A percentile compares a stretch with the other conserved stretches of the same genome.
Conservation (phyloP, 441 rosid genomes). For the Manihot esculenta region DNA sequence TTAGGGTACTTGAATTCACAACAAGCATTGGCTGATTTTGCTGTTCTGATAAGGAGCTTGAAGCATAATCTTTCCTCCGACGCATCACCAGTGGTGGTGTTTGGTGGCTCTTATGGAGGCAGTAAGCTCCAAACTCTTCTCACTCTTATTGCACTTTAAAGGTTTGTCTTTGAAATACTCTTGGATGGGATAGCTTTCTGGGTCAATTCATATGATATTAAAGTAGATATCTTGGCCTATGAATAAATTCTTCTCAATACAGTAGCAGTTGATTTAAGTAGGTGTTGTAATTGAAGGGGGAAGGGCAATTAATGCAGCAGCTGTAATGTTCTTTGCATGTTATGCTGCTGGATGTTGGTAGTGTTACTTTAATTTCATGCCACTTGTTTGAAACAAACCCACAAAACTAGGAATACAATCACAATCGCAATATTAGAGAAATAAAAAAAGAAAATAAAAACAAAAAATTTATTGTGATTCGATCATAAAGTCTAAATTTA, state of each 20-base stretch:
- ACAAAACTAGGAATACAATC: too few relatives aligned
- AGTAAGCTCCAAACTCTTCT: conserved; percentile 36
- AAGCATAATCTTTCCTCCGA: conserved; percentile 70
- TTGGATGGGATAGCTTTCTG: neutral
- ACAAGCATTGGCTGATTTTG: conserved; percentile 79
- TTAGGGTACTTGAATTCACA: conserved; percentile 71
- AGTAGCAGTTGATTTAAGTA: neutral
- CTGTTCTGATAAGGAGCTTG: conserved; percentile 60
- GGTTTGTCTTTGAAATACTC: neutral
- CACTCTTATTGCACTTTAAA: neutral
- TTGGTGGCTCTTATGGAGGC: conserved; percentile 90
- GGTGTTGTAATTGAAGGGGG: neutral
- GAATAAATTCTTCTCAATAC: neutral
- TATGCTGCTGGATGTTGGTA: neutral
- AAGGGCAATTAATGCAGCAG: neutral
- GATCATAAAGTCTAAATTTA: too few relatives aligned
- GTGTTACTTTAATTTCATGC: neutral
- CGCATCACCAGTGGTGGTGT: conserved; percentile 73
- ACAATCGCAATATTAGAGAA: too few relatives aligned
- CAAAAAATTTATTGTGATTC: too few relatives aligned
- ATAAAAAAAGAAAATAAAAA: too few relatives aligned
- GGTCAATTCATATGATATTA: conserved; percentile 2
- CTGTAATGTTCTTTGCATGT: neutral
- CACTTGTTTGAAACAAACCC: too few relatives aligned
- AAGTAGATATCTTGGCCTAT: neutral